Conservation (phyloP, 306 rosid species). For the Ceratonia siliqua region DNA sequence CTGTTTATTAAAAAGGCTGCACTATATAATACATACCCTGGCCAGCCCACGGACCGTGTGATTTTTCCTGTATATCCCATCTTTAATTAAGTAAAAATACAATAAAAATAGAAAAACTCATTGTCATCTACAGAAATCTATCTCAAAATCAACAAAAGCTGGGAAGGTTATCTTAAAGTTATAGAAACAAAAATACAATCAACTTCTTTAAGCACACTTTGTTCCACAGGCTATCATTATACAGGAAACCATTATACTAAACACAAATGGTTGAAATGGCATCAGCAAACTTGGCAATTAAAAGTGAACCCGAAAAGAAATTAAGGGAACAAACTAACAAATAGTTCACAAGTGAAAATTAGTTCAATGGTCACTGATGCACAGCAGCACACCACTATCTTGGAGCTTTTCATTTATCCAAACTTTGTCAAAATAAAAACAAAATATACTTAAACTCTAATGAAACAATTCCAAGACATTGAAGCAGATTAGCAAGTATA, state of each 20-base stretch:
- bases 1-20: no score
- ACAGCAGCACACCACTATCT: background rate
- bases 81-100: background rate
- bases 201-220: background rate
- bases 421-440: no score
- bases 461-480: slow-evolving; percentile 60
- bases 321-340: no score
- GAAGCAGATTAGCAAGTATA: slow-evolving; percentile 52
- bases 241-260: background rate
- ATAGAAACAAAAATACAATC: background rate
- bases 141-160: background rate
- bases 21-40: no score
- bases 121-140: background rate
- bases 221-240: background rate
- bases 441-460: no score
- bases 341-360: background rate
- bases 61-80: background rate
- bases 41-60: background rate
- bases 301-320: background rate
- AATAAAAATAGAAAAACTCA: no score
- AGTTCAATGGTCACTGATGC: background rate
- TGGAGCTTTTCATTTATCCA: background rate
- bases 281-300: no score
- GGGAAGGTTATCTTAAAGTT: background rate
- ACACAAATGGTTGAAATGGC: background rate